Conservation (phyloP, 768 basidiomycete genomes). For the Podaxis mareebaensis region DNA sequence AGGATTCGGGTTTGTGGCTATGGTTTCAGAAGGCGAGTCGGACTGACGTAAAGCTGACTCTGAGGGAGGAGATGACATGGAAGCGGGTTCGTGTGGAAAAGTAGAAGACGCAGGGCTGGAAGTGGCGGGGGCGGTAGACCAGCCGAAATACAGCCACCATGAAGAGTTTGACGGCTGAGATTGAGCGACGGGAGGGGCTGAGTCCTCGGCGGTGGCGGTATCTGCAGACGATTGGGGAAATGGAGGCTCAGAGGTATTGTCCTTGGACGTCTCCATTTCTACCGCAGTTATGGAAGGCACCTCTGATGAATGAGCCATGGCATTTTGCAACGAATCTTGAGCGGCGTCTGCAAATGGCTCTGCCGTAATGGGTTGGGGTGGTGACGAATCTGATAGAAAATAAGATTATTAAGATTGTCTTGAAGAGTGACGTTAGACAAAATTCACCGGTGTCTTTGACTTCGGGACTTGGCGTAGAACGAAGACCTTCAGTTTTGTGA, state of each 20-base stretch:
- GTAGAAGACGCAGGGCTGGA: constrained; percentile 8
- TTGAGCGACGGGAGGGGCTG: not conserved
- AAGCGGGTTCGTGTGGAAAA: not conserved
- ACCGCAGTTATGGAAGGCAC: not conserved
- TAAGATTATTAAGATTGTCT: constrained; percentile 1
- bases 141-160: constrained; percentile 12
- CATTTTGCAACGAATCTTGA: constrained; percentile 13
- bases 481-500: not conserved
- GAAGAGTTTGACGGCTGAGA: not conserved
- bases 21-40: constrained; percentile 11
- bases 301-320: constrained; percentile 4
- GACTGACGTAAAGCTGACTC: constrained; percentile 8
- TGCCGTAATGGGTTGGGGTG: constrained; percentile 6
- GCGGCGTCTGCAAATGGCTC: constrained; percentile 2
- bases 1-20: not conserved
- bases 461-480: constrained; percentile 3
- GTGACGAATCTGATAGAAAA: constrained; percentile 10
- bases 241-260: not conserved
- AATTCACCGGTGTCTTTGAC: not conserved
- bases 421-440: constrained; percentile 4
- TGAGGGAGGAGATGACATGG: constrained; percentile 12
- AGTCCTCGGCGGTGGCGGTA: not conserved
- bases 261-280: constrained; percentile 2
- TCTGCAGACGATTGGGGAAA: not conserved
- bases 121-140: constrained; percentile 2